These are phyloP conservation scores for Hordeum marinum DNA, from an alignment of 176 grass and related monocot species.

Conservation along the genomic window DNA sequence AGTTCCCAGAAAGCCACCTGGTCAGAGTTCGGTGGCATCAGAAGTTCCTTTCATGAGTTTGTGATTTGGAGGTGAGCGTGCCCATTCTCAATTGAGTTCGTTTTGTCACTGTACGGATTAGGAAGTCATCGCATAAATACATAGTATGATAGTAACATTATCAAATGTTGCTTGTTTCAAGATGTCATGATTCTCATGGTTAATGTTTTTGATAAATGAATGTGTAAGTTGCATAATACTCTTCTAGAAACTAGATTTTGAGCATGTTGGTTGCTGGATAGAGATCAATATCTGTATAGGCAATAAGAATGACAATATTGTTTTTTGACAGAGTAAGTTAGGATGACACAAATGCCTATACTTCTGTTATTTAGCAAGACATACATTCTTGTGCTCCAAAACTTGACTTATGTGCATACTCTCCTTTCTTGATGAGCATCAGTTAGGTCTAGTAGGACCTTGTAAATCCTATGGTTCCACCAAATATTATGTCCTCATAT, in stretches of 20 bases:
- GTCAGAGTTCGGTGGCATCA: constrained; percentile 42
- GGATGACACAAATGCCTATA: neutral
- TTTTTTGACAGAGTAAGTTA: neutral
- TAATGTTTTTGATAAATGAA: constrained; percentile 2
- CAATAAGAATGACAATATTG: neutral
- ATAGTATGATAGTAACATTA: neutral
- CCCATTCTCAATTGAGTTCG: neutral
- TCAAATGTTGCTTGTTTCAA: neutral
- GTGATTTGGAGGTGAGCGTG: neutral
- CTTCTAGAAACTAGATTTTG: neutral
- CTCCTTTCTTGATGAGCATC: neutral
- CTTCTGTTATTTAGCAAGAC: neutral
- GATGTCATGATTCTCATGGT: neutral
- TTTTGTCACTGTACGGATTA: constrained; percentile 14
- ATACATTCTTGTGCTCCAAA: neutral
- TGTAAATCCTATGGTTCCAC: neutral
- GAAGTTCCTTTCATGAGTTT: constrained; percentile 25
- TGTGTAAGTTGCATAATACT: neutral
- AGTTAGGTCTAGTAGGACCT: neutral
- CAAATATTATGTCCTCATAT: neutral
- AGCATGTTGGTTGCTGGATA: neutral
- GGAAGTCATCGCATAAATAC: neutral
- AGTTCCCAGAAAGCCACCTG: constrained; percentile 46
- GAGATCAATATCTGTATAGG: neutral
- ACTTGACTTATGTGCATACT: neutral